Evolutionary conservation across 495 filamentous ascomycete species (phyloP).

Genomic region (Lophium mytilinum): DNA sequence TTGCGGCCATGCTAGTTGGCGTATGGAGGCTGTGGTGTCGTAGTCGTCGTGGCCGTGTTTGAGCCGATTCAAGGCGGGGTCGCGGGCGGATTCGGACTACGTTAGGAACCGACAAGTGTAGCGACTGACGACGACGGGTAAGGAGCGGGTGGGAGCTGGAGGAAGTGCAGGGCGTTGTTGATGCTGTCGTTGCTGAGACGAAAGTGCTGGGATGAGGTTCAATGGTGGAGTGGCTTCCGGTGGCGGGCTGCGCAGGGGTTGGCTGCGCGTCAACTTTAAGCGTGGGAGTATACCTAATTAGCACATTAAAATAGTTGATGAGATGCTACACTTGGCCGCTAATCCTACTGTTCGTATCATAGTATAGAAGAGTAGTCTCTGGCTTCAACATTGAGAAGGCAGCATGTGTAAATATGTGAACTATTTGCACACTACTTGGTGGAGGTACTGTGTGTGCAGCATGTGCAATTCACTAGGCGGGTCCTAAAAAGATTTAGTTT

Average conservation of each 20-base stretch:
- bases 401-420: too few species aligned
- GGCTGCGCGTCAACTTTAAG: too few species aligned
- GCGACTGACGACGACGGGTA: not conserved
- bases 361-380: too few species aligned
- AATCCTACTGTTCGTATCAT: too few species aligned
- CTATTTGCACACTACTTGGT: too few species aligned
- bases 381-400: too few species aligned
- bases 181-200: not conserved
- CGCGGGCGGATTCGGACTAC: not conserved
- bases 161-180: not conserved
- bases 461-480: too few species aligned
- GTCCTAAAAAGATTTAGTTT: too few species aligned
- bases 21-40: not conserved
- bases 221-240: not conserved
- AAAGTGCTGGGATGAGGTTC: not conserved
- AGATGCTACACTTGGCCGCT: too few species aligned
- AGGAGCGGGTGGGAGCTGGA: not conserved
- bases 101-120: not conserved
- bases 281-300: too few species aligned
- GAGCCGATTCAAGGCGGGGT: not conserved
- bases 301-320: too few species aligned
- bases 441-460: too few species aligned
- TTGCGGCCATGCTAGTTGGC: not conserved
- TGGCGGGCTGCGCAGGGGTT: not conserved
- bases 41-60: not conserved